Base-by-base conservation (phyloP, 2,329 filamentous ascomycete genomes). In the Piedraia hortae region DNA sequence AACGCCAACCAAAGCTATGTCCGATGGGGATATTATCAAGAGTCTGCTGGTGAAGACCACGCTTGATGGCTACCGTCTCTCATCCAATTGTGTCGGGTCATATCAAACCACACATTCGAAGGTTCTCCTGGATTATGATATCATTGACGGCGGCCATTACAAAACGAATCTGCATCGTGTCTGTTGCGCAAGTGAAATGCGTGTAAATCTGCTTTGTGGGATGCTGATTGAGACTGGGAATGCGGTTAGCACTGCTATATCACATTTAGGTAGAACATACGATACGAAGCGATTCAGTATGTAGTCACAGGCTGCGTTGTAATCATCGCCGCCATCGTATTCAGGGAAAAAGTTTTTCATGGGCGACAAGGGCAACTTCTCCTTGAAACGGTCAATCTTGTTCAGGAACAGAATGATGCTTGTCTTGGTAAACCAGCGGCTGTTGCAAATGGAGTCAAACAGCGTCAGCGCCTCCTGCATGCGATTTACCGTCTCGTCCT, bases 131-230 rank as follows among this genome's bases (percentile, higher is more conserved):
- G 48, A 97, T 97, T 54, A 97, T 97, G 48, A 97, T 97, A 54
- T 97, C 85, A 53, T 97, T 97, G 43, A 97, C 85, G 35, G 85
- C 85, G 30, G 82, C 80, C 85, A 97, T 97, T 51, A 97, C 85
- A 58, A 97, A 93, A 43, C 85, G 70, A 40, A 97, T 97, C 50
- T 97, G 85, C 41, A 85, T 91, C 14, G 85, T 97, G 45, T 97
- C 85, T 21, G 85, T 97, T 29, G 85, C 85, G 47, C 85, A 93
- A 22, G 85, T 97, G 53, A 97, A 97, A 51, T 93, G 85, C 27
- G 85, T 97, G 59, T 97, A 97, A 47, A 97, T 93, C 50, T 97
- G 85, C 60, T 97, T 97, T 24, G 78, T 90, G 56, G 93, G 85
- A 47, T 91, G 82, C 52, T 93, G 85, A 56, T 97, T 97, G 45